A percentile compares a stretch with the other conserved stretches of the same genome.
Conservation (phyloP, 2,329 filamentous ascomycete genomes). For the Aspergillus quadricinctus region DNA sequence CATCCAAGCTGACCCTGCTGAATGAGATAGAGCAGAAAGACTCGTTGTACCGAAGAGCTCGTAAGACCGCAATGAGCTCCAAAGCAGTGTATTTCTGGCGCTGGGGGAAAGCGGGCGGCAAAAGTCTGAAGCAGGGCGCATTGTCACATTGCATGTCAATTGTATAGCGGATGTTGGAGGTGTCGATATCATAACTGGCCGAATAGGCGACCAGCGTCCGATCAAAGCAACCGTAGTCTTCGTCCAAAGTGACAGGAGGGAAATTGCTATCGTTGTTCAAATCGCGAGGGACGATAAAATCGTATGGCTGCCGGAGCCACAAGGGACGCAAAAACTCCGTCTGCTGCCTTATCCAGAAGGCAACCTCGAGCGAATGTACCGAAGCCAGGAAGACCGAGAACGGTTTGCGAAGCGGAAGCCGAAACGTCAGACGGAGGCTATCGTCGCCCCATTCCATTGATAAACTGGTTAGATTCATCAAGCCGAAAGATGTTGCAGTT, state of each 20-base stretch:
- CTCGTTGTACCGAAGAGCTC: slow-evolving; percentile 67
- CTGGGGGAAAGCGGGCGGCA: slow-evolving; percentile 49
- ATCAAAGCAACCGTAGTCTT: slow-evolving; percentile 62
- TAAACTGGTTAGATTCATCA: slow-evolving; percentile 58
- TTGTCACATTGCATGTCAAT: slow-evolving; percentile 62
- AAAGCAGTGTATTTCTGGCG: slow-evolving; percentile 54
- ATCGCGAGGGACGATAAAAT: slow-evolving; percentile 55
- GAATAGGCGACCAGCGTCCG: slow-evolving; percentile 66
- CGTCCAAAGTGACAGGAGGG: slow-evolving; percentile 46
- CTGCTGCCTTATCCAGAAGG: slow-evolving; percentile 56
- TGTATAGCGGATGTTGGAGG: slow-evolving; percentile 61
- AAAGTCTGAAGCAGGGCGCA: slow-evolving; percentile 61
- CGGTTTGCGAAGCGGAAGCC: slow-evolving; percentile 53
- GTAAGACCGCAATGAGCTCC: slow-evolving; percentile 66
- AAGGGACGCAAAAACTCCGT: slow-evolving; percentile 62
- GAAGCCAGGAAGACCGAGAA: slow-evolving; percentile 60
- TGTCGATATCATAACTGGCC: slow-evolving; percentile 63
- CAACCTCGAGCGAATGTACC: slow-evolving; percentile 60
- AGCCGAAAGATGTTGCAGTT: slow-evolving; percentile 54
- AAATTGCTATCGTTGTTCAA: slow-evolving; percentile 49
- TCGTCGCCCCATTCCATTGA: slow-evolving; percentile 61
- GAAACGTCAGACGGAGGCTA: slow-evolving; percentile 62
- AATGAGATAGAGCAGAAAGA: slow-evolving; percentile 66
- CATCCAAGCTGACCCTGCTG: slow-evolving; percentile 59
- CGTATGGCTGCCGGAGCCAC: slow-evolving; percentile 61